phyloP scores from a whole-genome alignment of 345 rosid genomes.

The Angophora floribunda region DNA sequence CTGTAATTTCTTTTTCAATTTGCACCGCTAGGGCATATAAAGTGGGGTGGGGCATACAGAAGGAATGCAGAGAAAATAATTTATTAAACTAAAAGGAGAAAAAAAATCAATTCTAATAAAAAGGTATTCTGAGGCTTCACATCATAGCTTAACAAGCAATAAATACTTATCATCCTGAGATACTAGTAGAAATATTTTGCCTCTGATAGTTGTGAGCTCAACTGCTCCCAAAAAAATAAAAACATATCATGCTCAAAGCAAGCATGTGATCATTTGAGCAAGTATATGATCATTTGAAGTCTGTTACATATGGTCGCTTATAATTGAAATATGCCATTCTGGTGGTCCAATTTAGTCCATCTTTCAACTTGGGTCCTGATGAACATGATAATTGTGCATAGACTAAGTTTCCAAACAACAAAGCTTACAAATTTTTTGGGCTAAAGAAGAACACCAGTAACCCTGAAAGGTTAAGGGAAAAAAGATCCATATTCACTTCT shows the following conservation, averaged over 20 bases:
- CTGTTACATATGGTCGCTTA: not conserved
- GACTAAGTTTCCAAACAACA: not conserved
- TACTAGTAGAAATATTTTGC: not conserved
- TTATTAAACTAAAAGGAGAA: not conserved
- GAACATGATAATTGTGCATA: not conserved
- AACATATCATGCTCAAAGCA: not conserved
- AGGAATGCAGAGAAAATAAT: not conserved
- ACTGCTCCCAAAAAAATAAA: not conserved
- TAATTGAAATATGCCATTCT: not conserved
- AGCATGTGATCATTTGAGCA: not conserved
- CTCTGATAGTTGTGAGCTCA: not conserved
- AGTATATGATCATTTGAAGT: not conserved
- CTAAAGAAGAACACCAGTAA: not conserved
- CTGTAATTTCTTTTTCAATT: not conserved
- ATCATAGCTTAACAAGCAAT: not conserved
- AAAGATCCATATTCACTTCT: not conserved
- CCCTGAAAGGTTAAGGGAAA: not conserved
- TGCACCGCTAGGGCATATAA: not conserved
- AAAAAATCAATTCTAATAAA: not conserved
- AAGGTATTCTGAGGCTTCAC: not conserved
- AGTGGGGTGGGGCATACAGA: not conserved
- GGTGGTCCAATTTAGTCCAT: not conserved
- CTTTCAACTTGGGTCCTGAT: not conserved
- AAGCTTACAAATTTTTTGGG: not conserved
- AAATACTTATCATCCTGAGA: not conserved